phyloP scores from a whole-genome alignment of 2,329 filamentous ascomycete genomes.

The Diaporthe ilicicola region DNA sequence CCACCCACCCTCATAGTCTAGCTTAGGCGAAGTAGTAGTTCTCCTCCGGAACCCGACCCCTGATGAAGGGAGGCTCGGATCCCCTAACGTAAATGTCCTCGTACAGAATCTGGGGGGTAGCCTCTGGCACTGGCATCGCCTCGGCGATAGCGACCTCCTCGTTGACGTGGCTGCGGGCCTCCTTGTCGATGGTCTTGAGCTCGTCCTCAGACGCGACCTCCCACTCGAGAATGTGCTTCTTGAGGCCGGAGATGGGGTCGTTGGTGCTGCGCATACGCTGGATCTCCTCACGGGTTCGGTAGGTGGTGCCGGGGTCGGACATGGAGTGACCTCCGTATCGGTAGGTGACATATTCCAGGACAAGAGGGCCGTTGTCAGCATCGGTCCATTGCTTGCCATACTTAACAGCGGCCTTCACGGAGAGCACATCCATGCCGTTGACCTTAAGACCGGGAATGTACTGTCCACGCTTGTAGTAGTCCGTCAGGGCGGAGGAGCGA shows the following conservation, averaged over 20 bases:
- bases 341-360: constrained; percentile 99
- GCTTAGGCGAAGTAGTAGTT: constrained; percentile 83
- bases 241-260: constrained; percentile 96
- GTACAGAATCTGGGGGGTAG: constrained; percentile 83
- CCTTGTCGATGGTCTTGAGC: constrained; percentile 95
- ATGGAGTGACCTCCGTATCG: constrained; percentile 99
- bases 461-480: constrained; percentile 99
- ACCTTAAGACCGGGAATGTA: constrained; percentile 99
- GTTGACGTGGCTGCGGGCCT: constrained; percentile 85
- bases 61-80: constrained; percentile 86
- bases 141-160: constrained; percentile 91
- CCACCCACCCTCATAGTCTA: constrained; percentile 28
- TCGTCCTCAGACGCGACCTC: constrained; percentile 90
- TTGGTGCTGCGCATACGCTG: constrained; percentile 99
- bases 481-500: constrained; percentile 93
- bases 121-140: constrained; percentile 82
- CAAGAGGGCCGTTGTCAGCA: constrained; percentile 87
- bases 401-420: constrained; percentile 94
- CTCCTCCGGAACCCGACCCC: constrained; percentile 90
- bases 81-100: constrained; percentile 97
- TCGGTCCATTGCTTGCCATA: constrained; percentile 90
- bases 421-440: constrained; percentile 99
- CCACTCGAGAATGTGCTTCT: constrained; percentile 99
- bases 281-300: constrained; percentile 99
- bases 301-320: constrained; percentile 99